Base-by-base conservation (phyloP, 306 rosid species). In the Cicer yamashitae region DNA sequence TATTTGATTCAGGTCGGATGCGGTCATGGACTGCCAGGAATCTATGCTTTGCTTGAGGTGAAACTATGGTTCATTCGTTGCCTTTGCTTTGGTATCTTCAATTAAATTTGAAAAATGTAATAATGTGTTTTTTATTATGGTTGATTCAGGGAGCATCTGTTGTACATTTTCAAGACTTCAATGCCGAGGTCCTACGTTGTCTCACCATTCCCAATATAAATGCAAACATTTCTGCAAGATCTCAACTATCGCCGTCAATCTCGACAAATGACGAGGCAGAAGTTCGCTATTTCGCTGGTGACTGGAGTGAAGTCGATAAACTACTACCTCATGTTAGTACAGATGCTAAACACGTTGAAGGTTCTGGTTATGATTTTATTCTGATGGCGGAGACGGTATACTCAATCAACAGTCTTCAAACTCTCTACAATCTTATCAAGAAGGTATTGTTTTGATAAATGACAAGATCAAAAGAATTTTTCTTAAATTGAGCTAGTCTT, bases 361-460 rank as follows among this genome's bases (percentile, higher is more conserved):
- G 61, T 80, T 64, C 77, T 83, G 90, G 86, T 45, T 93, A 91
- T 85, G 97, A 94, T 83, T 80, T 91, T 78, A 87, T 94, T 86
- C 79, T 94, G 45, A 94, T 94, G 98, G 98, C 96, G 15, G 98
- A 94, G 86, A 94, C 96, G 14, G 96, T 94, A 72, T 94, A 94
- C 88, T 86, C 96, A 22, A 82, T 87, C 71, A 82, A 81, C 66
- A 81, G 91, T 82, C 91, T 87, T 39, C 90, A 84, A 74, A 82
- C 38, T 75, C 97, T 94, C 6, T 93, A 91, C 81, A 84, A 85
- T 83, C 98, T 94, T 72, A 81, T 91, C 45, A 89, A 89, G 61
- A 90, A 90, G 98, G 97, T 94, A 88, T 37, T 51, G 1, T 74
- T 76, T 77, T 44, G 17, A 69, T 43, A 57, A 10, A 71, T n/a